phyloP scores from a whole-genome alignment of 768 basidiomycete genomes.

The Leccinum boreale region DNA sequence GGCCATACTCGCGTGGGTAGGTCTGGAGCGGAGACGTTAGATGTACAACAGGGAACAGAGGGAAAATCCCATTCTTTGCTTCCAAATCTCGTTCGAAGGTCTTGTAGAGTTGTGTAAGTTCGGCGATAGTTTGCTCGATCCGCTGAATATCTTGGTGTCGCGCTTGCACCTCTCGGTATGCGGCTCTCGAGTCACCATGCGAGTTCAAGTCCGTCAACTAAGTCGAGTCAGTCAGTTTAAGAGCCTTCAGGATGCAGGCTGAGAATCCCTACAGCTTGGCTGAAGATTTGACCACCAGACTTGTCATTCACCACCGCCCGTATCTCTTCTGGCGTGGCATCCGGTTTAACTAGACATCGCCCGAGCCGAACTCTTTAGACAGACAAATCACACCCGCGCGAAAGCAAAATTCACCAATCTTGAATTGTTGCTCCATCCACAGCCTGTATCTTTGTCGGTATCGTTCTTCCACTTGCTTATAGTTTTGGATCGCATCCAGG shows the following conservation, averaged over 20 bases:
- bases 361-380: not conserved
- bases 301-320: constrained; percentile 83
- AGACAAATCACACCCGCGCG: not conserved
- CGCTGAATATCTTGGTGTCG: constrained; percentile 94
- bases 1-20: constrained; percentile 57
- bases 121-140: constrained; percentile 91
- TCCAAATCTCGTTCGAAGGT: constrained; percentile 81
- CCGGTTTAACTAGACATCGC: constrained; percentile 69
- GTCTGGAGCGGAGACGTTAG: constrained; percentile 38
- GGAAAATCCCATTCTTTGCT: constrained; percentile 57
- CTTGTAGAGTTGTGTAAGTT: constrained; percentile 88
- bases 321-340: constrained; percentile 88
- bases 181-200: constrained; percentile 84
- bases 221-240: not conserved
- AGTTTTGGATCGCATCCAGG: constrained; percentile 83
- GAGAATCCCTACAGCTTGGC: constrained; percentile 61
- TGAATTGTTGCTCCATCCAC: constrained; percentile 81
- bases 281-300: constrained; percentile 81
- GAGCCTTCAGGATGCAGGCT: not conserved
- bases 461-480: constrained; percentile 79
- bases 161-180: constrained; percentile 93
- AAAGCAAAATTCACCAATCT: constrained; percentile 55
- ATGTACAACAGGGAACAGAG: not conserved
- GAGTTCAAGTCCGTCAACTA: constrained; percentile 87
- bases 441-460: constrained; percentile 76